These are phyloP conservation scores for Hanseniaspora mollemarum DNA, from an alignment of 805 yeast genomes.

Conservation along the genomic window DNA sequence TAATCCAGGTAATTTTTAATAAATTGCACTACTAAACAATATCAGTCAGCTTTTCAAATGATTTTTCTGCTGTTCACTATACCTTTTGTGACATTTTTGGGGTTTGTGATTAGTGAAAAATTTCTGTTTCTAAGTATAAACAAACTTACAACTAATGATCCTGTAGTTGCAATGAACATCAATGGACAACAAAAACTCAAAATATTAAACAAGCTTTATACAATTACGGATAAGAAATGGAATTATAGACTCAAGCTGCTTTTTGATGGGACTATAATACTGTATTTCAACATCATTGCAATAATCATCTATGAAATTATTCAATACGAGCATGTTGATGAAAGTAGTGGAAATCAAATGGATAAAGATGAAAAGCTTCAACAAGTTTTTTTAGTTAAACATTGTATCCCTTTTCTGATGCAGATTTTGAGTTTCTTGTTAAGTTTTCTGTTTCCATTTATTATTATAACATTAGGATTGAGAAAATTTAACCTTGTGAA, in stretches of 20 bases:
- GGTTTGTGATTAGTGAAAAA: not conserved
- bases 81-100: not conserved
- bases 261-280: not conserved
- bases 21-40: too few species aligned
- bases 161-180: not conserved
- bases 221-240: constrained; percentile 10
- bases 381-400: not conserved
- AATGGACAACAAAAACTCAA: not conserved
- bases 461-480: not conserved
- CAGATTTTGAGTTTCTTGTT: not conserved
- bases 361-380: constrained; percentile 2
- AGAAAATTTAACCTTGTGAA: constrained; percentile 1
- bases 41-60: constrained; percentile 9
- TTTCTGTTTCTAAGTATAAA: constrained; percentile 6
- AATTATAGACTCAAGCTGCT: constrained; percentile 3
- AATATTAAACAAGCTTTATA: constrained; percentile 8
- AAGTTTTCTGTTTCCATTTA: constrained; percentile 9
- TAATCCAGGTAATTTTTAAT: too few species aligned
- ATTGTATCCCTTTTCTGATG: constrained; percentile 4
- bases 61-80: not conserved
- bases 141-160: constrained; percentile 7
- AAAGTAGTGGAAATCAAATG: not conserved
- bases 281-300: constrained; percentile 7
- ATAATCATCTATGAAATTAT: constrained; percentile 10
- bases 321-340: constrained; percentile 9